Conservation (phyloP, 1,284 basidiomycete genomes). For the Puccinia horiana region DNA sequence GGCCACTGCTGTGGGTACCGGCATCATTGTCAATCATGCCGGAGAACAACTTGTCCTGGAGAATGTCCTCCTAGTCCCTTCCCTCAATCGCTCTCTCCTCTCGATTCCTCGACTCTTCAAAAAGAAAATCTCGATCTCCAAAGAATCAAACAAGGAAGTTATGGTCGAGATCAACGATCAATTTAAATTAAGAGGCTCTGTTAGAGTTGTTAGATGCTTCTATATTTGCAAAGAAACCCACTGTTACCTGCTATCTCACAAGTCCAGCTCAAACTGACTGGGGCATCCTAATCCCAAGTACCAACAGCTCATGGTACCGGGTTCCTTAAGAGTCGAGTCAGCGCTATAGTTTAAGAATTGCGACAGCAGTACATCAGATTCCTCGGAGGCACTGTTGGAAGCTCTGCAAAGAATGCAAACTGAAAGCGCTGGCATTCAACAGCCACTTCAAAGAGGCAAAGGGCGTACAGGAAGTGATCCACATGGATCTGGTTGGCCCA, state of each 20-base stretch:
- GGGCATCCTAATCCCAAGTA: neutral
- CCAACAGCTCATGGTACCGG: neutral
- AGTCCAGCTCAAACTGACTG: neutral
- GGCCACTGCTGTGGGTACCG: neutral
- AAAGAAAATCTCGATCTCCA: no score
- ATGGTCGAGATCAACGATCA: neutral
- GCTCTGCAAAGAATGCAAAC: neutral
- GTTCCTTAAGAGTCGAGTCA: neutral
- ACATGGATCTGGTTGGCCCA: conserved; percentile 14
- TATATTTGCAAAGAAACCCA: neutral
- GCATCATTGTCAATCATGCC: neutral
- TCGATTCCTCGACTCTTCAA: neutral
- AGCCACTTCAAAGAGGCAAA: neutral
- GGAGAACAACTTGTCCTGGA: no score
- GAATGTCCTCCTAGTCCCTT: neutral
- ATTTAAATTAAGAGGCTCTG: neutral
- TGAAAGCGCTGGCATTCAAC: neutral
- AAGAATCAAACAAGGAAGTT: no score
- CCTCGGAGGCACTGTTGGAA: no score
- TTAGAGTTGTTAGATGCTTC: neutral
- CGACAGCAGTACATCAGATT: no score
- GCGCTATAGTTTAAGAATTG: no score
- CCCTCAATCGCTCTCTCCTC: neutral
- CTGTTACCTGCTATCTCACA: neutral
- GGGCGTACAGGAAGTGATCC: neutral